phyloP scores from a whole-genome alignment of 176 grass and related monocot species.

The Phyllostachys edulis region DNA sequence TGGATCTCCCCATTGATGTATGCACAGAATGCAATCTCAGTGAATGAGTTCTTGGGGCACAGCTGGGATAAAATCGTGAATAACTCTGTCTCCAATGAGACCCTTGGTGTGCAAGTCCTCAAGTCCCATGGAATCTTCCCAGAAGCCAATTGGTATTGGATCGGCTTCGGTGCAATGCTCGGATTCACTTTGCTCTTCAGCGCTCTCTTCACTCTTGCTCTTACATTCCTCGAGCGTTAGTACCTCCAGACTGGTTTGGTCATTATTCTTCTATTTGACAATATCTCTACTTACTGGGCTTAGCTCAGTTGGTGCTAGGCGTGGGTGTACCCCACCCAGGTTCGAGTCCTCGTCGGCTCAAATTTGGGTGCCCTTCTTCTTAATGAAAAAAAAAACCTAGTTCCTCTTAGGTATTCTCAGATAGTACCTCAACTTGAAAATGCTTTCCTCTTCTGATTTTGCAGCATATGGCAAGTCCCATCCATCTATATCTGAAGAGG shows the following conservation, averaged over 20 bases:
- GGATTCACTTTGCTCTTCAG: conserved; percentile 81
- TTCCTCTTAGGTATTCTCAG: too few species aligned
- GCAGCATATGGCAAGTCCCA: conserved; percentile 74
- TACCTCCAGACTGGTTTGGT: conserved; percentile 20
- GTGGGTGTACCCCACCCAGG: too few species aligned
- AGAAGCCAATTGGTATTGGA: conserved; percentile 95
- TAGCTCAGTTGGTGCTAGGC: too few species aligned
- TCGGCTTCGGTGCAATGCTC: conserved; percentile 70
- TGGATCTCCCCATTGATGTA: conserved; percentile 96
- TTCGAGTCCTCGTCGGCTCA: too few species aligned
- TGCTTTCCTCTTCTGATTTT: conserved; percentile 15
- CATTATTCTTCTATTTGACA: background rate
- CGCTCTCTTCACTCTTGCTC: conserved; percentile 60
- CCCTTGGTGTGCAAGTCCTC: conserved; percentile 58
- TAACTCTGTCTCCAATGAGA: conserved; percentile 16
- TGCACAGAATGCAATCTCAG: conserved; percentile 73
- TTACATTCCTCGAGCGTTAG: conserved; percentile 67
- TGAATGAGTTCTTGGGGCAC: conserved; percentile 74
- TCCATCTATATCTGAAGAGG: conserved; percentile 66
- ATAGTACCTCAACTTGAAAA: background rate
- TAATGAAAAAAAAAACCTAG: too few species aligned
- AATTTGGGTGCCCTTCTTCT: too few species aligned
- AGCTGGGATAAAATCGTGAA: conserved; percentile 64
- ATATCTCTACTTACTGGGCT: background rate
- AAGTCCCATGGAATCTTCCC: conserved; percentile 65